Conservation (phyloP, 2,329 filamentous ascomycete species). For the Clonostachys chloroleuca region DNA sequence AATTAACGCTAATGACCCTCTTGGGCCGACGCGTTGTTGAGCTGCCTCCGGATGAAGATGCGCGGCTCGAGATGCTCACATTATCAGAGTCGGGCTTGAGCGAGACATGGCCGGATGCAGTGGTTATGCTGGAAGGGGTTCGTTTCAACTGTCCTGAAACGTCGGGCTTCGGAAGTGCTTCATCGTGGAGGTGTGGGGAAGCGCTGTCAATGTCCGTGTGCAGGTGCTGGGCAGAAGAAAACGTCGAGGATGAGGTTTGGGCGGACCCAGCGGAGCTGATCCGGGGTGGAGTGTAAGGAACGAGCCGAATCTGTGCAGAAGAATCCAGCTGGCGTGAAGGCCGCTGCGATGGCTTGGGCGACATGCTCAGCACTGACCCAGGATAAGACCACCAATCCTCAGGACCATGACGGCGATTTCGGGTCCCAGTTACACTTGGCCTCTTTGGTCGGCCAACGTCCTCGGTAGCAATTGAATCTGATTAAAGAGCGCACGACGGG, state of each 20-base stretch:
- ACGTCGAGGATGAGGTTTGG: no score
- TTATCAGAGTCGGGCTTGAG: constrained; percentile 2
- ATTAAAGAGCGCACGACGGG: no score
- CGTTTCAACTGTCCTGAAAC: constrained; percentile 5
- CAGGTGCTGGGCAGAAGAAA: no score
- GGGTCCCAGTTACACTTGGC: no score
- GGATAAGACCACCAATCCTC: no score
- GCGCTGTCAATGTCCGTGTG: no score
- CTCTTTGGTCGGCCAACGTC: no score
- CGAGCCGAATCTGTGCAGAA: constrained; percentile 24
- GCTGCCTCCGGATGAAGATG: constrained; percentile 2
- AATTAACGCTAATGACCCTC: constrained; percentile 42
- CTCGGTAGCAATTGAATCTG: no score
- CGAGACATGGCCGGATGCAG: background rate
- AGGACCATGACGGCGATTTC: no score
- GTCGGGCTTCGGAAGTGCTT: constrained; percentile 1
- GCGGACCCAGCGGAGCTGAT: constrained; percentile 15
- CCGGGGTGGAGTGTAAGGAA: constrained; percentile 30
- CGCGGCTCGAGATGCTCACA: constrained; percentile 1
- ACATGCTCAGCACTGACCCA: constrained; percentile 1
- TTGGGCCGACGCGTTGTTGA: constrained; percentile 11
- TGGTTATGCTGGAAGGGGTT: background rate
- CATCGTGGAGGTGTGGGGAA: background rate
- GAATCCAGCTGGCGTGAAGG: constrained; percentile 13
- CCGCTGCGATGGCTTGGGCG: background rate